These are phyloP conservation scores for Arthrinium phaeospermum DNA, from an alignment of 2,329 filamentous ascomycete genomes.

Conservation along the genomic window DNA sequence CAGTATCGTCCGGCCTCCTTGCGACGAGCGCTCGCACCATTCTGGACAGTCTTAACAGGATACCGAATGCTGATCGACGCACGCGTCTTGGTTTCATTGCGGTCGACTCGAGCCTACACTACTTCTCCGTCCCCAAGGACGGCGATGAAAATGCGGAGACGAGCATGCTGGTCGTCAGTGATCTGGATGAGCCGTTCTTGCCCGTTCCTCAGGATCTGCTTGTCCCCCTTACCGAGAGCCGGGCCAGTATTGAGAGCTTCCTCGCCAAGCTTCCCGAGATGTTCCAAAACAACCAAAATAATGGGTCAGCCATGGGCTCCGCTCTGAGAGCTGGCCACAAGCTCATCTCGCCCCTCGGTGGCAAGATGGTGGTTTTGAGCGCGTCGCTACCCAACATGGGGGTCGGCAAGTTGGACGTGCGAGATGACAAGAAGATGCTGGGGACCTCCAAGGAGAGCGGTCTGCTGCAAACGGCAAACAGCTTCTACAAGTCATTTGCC, in stretches of 20 bases:
- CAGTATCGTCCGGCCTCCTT: constrained; percentile 87
- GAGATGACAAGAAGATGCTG: constrained; percentile 94
- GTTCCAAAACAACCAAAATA: constrained; percentile 94
- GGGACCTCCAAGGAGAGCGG: constrained; percentile 91
- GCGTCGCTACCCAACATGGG: constrained; percentile 90
- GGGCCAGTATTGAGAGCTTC: constrained; percentile 90
- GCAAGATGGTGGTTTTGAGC: constrained; percentile 91
- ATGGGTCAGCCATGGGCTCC: constrained; percentile 91
- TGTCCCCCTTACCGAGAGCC: constrained; percentile 86
- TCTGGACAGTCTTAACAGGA: constrained; percentile 90
- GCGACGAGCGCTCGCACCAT: constrained; percentile 94
- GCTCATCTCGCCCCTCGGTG: constrained; percentile 90
- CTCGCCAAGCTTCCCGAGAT: constrained; percentile 89
- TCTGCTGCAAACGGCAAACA: constrained; percentile 88
- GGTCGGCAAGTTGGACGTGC: constrained; percentile 86
- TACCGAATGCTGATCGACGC: constrained; percentile 95
- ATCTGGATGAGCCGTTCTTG: constrained; percentile 94
- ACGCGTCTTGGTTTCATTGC: constrained; percentile 94
- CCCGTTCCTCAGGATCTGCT: constrained; percentile 91
- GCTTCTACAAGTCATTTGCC: constrained; percentile 98
- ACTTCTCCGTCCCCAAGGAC: constrained; percentile 93
- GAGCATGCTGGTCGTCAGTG: constrained; percentile 91
- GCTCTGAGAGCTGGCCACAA: constrained; percentile 93
- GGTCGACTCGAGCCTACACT: constrained; percentile 92
- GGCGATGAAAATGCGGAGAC: constrained; percentile 83